phyloP scores from a whole-genome alignment of 164 flowering plant species.

The Tetrastigma voinierianum region DNA sequence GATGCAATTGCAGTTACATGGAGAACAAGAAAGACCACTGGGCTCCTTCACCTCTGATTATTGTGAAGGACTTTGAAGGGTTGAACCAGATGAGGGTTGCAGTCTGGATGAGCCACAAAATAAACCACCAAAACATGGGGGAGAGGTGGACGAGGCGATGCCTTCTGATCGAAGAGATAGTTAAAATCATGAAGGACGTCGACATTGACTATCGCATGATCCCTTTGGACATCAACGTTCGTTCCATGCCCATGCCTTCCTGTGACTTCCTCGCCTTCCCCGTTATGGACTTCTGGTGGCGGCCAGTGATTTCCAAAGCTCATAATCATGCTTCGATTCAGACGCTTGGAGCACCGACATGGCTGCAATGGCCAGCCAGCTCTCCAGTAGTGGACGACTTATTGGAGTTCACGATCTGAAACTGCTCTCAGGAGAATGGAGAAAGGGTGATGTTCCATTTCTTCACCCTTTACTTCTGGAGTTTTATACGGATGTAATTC shows the following conservation, averaged over 20 bases:
- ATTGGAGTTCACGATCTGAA: no score
- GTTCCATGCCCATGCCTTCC: conserved; percentile 28
- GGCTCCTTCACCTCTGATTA: conserved; percentile 38
- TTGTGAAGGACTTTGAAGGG: conserved; percentile 43
- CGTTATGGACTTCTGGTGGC: conserved; percentile 15
- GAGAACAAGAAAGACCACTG: conserved; percentile 61
- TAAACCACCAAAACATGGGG: conserved; percentile 61
- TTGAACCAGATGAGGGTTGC: conserved; percentile 34
- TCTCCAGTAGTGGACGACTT: no score
- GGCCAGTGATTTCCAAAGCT: background rate
- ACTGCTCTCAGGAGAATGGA: no score
- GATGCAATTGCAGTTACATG: conserved; percentile 34
- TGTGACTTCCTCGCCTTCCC: conserved; percentile 29
- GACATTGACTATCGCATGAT: conserved; percentile 51
- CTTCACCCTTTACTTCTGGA: no score
- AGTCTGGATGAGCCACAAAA: conserved; percentile 49
- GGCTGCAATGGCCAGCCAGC: no score
- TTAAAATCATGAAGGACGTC: conserved; percentile 44
- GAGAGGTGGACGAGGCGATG: conserved; percentile 51
- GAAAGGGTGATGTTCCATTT: no score
- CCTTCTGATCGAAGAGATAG: conserved; percentile 50
- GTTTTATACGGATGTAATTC: no score
- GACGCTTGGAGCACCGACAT: no score
- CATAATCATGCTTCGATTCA: no score
- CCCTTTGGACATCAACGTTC: conserved; percentile 51